Evolutionary conservation across 371 early-diverging fungal species (phyloP), one percentile per base, ranked within the genome.

Genomic region (Dichotomocladium elegans): DNA sequence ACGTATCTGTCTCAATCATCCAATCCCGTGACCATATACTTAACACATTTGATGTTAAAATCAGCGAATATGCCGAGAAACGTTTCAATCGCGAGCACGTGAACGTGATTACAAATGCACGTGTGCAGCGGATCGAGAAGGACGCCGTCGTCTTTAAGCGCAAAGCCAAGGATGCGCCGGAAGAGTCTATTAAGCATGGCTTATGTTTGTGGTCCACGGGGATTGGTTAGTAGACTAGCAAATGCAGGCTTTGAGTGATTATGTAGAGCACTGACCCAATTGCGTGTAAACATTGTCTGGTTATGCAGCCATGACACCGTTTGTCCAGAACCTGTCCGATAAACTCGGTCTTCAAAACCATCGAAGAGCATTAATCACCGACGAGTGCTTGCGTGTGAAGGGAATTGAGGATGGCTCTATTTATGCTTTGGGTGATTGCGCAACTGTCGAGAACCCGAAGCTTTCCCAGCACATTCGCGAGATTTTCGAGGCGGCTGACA

Each of bases 381-480:
- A 95, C 66, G 70, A 54, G 5, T 74, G 69, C 41, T 66, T 91
- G 48, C 83, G 90, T 21, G 82, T 93, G 21, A 67, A 85, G 47
- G 89, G 87, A 24, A 48, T 72, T 0, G 48, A 70, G 0, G 83
- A 86, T 55, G 72, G 80, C 27, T 77, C 85, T 4, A 85, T 91
- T 2, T 92, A 81, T 66, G 93, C 94, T 0, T 63, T 93, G 14
- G 95, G 95, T 17, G 95, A 95, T 63, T 95, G 95, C 66, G 88
- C 93, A 3, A 81, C 86, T 1, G 81, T 79, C 49, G 88, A 88
- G 27, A 85, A 83, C 47, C 90, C 90, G 7, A 78, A 83, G n/a
- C 59, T 88, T 30, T 51, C 80, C 10, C 65, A 75, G 9, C 66
- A 68, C 25, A 75, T 87, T 21, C 72, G 76, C 63, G 66, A 81